Evolutionary conservation across 78 protist species (phyloP).

Genomic region (Dictyostelium firmibasis): DNA sequence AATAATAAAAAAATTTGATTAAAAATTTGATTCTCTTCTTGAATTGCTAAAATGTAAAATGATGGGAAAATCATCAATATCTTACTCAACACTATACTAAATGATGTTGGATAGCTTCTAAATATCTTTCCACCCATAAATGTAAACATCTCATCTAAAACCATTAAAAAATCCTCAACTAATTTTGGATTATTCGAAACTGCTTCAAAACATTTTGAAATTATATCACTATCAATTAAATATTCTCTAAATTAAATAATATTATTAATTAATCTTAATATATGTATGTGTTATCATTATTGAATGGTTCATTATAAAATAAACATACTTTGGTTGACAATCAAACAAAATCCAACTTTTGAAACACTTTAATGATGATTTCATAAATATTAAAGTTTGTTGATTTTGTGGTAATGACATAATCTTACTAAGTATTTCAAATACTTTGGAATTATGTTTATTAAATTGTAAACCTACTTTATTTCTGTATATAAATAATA

Average conservation of each 20-base stretch:
- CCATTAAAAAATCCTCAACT: slow-evolving; percentile 59
- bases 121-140: slow-evolving; percentile 66
- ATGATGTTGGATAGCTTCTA: slow-evolving; percentile 31
- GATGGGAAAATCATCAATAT: slow-evolving; percentile 1
- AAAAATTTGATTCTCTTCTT: slow-evolving; percentile 35
- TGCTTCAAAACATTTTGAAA: slow-evolving; percentile 21
- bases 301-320: too few relatives aligned
- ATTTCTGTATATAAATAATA: background rate
- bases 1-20: slow-evolving; percentile 34
- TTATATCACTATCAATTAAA: background rate
- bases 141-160: slow-evolving; percentile 51
- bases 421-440: background rate
- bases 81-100: background rate
- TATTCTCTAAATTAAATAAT: background rate
- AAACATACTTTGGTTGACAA: slow-evolving; percentile 17
- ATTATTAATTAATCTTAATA: too few relatives aligned
- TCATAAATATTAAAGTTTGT: background rate
- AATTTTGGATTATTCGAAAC: slow-evolving; percentile 29
- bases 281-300: too few relatives aligned
- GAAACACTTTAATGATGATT: slow-evolving; percentile 35
- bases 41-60: background rate
- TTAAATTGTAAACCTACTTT: slow-evolving; percentile 15
- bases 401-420: background rate
- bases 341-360: slow-evolving; percentile 64
- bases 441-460: background rate